These are phyloP conservation scores for Pulveroboletus sp. DNA, from an alignment of 768 basidiomycete genomes.

Conservation along the genomic window DNA sequence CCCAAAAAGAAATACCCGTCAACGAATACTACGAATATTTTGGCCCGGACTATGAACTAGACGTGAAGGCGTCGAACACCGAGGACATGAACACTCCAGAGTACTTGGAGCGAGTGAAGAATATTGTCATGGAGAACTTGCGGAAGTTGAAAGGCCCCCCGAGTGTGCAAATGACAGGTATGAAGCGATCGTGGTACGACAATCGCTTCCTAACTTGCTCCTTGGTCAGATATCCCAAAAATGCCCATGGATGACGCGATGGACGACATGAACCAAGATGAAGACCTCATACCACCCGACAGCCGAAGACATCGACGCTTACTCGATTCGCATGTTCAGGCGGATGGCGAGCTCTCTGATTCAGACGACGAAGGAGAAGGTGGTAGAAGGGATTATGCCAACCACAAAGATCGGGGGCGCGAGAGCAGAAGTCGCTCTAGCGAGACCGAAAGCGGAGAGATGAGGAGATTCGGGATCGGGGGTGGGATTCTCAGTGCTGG, in stretches of 20 bases:
- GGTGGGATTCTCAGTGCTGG: constrained; percentile 70
- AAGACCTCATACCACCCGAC: constrained; percentile 76
- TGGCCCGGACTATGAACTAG: constrained; percentile 93
- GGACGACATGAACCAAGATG: constrained; percentile 77
- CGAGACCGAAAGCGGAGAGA: constrained; percentile 40
- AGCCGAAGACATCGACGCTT: constrained; percentile 69
- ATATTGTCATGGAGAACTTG: constrained; percentile 88
- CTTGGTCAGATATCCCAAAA: constrained; percentile 67
- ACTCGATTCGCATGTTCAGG: constrained; percentile 77
- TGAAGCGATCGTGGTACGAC: constrained; percentile 9
- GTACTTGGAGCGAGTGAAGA: constrained; percentile 90
- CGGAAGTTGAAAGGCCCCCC: constrained; percentile 84
- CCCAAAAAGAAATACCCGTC: constrained; percentile 82
- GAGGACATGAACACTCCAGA: constrained; percentile 92
- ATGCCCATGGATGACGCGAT: constrained; percentile 80
- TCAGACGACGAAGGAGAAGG: constrained; percentile 98
- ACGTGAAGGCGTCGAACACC: constrained; percentile 91
- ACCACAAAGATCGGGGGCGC: constrained; percentile 49
- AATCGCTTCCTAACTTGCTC: background rate
- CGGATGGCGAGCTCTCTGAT: constrained; percentile 88
- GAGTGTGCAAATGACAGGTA: constrained; percentile 87
- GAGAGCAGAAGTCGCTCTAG: constrained; percentile 39
- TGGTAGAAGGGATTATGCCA: constrained; percentile 64
- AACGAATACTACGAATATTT: constrained; percentile 99
- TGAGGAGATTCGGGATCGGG: constrained; percentile 58